Base-by-base conservation (phyloP, 2,329 filamentous ascomycete species). In the Verticillium isaacii region DNA sequence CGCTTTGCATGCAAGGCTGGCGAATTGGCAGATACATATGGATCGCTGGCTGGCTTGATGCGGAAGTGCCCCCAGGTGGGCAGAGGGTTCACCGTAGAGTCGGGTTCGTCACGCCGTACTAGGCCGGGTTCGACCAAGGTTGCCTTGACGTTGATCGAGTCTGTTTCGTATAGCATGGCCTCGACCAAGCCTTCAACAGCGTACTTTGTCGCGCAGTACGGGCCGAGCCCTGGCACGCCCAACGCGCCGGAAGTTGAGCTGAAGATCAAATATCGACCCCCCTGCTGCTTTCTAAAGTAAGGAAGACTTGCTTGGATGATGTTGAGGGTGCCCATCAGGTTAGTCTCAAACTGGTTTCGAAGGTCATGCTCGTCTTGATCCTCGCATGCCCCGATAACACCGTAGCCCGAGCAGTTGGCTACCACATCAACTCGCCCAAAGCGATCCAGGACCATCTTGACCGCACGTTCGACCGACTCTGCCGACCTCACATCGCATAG, bases 181-280 rank as follows among this genome's bases (percentile, higher is more conserved):
- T 99, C 95, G 68, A 98, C 93, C 60, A 99, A 80, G 0, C 94
- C 95, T 73, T 99, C 95, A 4, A 97, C 92, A 0, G 95, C 95
- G 75, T 97, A 98, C 74, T 98, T 99, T 17, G 93, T 97, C 1
- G 95, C 95, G 75, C 94, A 98, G 72, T 97, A 98, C 0, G 94
- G 94, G 0, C 94, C 94, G 6, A 98, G 77, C 0, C 95, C 95
- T 0, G 95, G 95, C 0, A 98, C 92, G 2, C 94, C 95, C n/a
- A 97, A 83, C 0, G 94, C 92, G 5, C 95, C 95, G 36, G 90
- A 90, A 0, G 93, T 97, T 9, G 91, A 95, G 71, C 92, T 97
- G 77, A 98, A 97, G 65, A 98, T 96, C 58, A 98, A 82, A 74
- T 97, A 98, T 34, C 93, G 86, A 1, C 95, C 95, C 1, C 80